phyloP scores from a whole-genome alignment of 768 basidiomycete species.

The Psilocybe tampanensis region DNA sequence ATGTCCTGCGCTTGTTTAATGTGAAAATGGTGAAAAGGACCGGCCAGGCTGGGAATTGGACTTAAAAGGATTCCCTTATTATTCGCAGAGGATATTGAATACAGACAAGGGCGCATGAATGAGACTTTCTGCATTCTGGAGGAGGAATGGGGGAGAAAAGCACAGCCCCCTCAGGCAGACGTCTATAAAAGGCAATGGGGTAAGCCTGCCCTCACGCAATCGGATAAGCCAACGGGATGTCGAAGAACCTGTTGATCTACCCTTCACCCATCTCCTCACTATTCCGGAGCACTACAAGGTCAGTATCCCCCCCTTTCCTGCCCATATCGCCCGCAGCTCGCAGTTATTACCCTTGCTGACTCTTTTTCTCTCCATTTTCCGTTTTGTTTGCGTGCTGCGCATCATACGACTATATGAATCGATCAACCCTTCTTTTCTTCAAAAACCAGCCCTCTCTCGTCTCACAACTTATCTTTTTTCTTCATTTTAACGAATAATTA shows the following conservation, averaged over 20 bases:
- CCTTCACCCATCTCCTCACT: constrained; percentile 28
- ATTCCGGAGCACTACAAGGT: constrained; percentile 19
- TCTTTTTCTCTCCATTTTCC: constrained; percentile 5
- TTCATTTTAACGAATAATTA: constrained; percentile 36
- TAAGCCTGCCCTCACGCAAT: constrained; percentile 36
- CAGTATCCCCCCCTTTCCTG: constrained; percentile 12
- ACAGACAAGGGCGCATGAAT: constrained; percentile 4
- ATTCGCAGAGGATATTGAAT: background rate
- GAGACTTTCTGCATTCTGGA: constrained; percentile 3
- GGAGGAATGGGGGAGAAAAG: background rate
- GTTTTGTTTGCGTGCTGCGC: constrained; percentile 13
- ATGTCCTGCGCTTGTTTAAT: constrained; percentile 1
- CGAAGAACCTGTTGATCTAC: constrained; percentile 21
- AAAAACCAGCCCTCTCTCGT: constrained; percentile 12
- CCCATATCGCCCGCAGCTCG: constrained; percentile 8
- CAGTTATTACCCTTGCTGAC: constrained; percentile 7
- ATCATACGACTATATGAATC: constrained; percentile 26
- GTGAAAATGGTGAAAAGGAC: background rate
- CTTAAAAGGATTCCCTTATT: background rate
- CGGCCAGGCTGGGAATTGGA: background rate
- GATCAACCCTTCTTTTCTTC: constrained; percentile 2
- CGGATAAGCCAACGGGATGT: constrained; percentile 32
- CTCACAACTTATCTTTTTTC: constrained; percentile 19
- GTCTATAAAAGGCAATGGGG: constrained; percentile 22
- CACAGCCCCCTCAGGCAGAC: constrained; percentile 4